These are phyloP conservation scores for Claviceps capensis DNA, from an alignment of 2,329 filamentous ascomycete species.

Conservation along the genomic window DNA sequence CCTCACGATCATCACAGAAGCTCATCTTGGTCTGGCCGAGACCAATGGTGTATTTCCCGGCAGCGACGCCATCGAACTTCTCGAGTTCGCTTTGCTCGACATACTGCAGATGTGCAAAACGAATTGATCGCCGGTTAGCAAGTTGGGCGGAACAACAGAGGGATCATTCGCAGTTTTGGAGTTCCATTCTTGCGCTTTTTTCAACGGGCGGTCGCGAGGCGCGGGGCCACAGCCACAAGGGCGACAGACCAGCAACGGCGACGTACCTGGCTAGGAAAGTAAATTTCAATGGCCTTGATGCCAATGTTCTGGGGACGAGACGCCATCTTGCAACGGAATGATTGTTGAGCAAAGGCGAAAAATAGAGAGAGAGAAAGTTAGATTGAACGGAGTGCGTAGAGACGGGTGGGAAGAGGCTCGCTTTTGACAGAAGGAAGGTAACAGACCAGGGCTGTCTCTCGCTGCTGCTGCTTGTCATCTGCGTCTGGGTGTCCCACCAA, in stretches of 20 bases:
- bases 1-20: slow-evolving; percentile 83
- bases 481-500: slow-evolving; percentile 1
- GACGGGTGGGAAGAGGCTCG: slow-evolving; percentile 4
- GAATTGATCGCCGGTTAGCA: slow-evolving; percentile 12
- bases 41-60: slow-evolving; percentile 83
- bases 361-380: neutral
- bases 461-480: neutral
- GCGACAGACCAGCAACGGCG: neutral
- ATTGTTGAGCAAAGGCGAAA: neutral
- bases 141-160: slow-evolving; percentile 9
- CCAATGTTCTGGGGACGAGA: slow-evolving; percentile 73
- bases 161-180: slow-evolving; percentile 4
- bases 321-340: slow-evolving; percentile 41
- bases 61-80: slow-evolving; percentile 70
- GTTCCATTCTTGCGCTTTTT: neutral
- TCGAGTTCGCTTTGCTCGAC: slow-evolving; percentile 74
- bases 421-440: slow-evolving; percentile 1
- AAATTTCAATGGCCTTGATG: slow-evolving; percentile 87
- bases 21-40: slow-evolving; percentile 85
- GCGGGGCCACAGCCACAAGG: slow-evolving; percentile 1
- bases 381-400: neutral
- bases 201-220: neutral
- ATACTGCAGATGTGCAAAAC: slow-evolving; percentile 40
- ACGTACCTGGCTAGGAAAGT: slow-evolving; percentile 73
- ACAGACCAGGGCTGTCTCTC: neutral